phyloP scores from a whole-genome alignment of 164 flowering plant species.

The Echeveria elegans region DNA sequence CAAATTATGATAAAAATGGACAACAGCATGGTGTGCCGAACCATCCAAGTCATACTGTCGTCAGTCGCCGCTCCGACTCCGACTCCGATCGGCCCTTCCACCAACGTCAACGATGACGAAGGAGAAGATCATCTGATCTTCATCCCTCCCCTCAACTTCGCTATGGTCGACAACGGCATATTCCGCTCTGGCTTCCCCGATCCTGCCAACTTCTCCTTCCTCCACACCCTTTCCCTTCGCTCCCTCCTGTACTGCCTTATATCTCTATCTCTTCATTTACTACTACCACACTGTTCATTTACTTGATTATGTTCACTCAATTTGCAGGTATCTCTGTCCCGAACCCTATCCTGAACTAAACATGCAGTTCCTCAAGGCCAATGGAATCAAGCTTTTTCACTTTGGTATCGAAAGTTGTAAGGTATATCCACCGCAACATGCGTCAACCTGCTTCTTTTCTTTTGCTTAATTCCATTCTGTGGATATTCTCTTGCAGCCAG shows the following conservation, averaged over 20 bases:
- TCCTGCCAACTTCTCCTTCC: constrained; percentile 36
- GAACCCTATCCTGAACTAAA: constrained; percentile 40
- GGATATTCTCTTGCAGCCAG: too few relatives aligned
- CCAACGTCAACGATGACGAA: neutral
- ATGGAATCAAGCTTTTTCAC: constrained; percentile 32
- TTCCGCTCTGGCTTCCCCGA: constrained; percentile 51
- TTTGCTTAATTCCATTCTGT: too few relatives aligned
- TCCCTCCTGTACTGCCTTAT: constrained; percentile 29
- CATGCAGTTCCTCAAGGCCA: constrained; percentile 27
- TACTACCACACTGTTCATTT: neutral
- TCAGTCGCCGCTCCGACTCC: neutral
- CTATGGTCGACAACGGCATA: constrained; percentile 34
- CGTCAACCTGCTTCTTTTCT: too few relatives aligned
- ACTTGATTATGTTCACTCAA: neutral
- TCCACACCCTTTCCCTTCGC: constrained; percentile 32
- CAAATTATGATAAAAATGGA: constrained; percentile 4
- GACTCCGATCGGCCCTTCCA: neutral
- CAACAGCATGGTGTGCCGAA: neutral
- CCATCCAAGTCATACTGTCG: constrained; percentile 4
- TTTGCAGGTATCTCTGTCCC: constrained; percentile 32
- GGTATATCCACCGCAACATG: too few relatives aligned
- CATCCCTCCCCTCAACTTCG: constrained; percentile 37
- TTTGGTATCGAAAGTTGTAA: constrained; percentile 41
- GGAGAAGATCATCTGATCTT: constrained; percentile 21
- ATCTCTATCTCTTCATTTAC: neutral